Evolutionary conservation across 2,329 filamentous ascomycete species (phyloP).

Genomic region (Myotisia sp.): DNA sequence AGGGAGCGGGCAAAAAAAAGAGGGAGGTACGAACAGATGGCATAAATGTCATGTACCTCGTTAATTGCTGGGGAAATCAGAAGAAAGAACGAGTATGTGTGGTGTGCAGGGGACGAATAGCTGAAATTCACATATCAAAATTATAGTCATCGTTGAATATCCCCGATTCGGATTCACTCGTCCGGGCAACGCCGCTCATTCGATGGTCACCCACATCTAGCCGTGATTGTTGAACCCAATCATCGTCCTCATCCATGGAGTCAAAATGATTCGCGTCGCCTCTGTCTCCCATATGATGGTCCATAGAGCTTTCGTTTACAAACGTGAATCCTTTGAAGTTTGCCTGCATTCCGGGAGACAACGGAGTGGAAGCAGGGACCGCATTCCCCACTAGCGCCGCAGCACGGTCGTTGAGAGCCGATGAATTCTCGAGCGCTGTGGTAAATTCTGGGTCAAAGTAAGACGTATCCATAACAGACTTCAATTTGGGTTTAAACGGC

Average conservation of each 20-base stretch:
- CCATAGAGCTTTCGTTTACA: conserved; percentile 91
- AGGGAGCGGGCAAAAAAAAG: too few species aligned
- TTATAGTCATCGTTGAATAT: conserved; percentile 33
- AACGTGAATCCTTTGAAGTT: conserved; percentile 99
- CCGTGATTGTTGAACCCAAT: conserved; percentile 7
- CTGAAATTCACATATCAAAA: conserved; percentile 29
- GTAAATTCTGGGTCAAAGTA: conserved; percentile 99
- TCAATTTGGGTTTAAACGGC: conserved; percentile 94
- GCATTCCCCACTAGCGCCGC: conserved; percentile 67
- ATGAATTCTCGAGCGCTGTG: conserved; percentile 73
- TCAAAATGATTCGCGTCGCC: conserved; percentile 29
- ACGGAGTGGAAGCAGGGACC: conserved; percentile 74
- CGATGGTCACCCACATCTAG: conserved; percentile 20
- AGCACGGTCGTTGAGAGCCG: conserved; percentile 80
- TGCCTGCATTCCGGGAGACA: conserved; percentile 90
- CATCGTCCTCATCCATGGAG: conserved; percentile 16
- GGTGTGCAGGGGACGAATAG: neutral
- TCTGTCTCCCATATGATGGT: conserved; percentile 46
- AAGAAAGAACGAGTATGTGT: neutral
- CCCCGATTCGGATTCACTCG: conserved; percentile 24
- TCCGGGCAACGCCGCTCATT: conserved; percentile 32
- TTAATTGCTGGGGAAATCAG: neutral
- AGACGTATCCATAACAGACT: conserved; percentile 88
- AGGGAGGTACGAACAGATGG: too few species aligned
- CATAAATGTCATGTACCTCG: too few species aligned